Conservation (phyloP, 345 rosid species). For the Lepidium didymum region DNA sequence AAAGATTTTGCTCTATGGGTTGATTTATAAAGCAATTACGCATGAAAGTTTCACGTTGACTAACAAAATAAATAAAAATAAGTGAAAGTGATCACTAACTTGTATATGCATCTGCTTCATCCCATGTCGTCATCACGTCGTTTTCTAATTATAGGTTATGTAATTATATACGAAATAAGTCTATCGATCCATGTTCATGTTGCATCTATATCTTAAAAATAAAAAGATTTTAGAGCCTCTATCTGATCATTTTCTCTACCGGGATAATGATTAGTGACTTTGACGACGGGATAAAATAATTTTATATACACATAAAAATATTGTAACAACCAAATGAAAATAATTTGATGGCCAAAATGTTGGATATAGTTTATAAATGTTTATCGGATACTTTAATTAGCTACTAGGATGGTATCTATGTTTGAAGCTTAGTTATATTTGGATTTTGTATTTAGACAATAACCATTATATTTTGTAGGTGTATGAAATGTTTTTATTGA, state of each 20-base stretch:
- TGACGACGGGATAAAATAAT: background rate
- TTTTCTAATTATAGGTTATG: constrained; percentile 4
- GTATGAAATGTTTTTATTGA: no score
- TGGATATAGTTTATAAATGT: background rate
- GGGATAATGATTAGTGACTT: background rate
- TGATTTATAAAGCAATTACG: background rate
- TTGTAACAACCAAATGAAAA: background rate
- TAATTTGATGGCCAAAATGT: background rate
- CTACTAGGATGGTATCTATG: no score
- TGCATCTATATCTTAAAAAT: no score
- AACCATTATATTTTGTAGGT: no score
- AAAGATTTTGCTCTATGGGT: background rate
- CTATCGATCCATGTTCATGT: no score
- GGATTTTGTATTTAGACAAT: no score
- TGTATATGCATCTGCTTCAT: constrained; percentile 16
- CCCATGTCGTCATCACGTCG: constrained; percentile 25
- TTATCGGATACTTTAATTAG: no score
- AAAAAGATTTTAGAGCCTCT: no score
- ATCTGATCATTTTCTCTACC: background rate
- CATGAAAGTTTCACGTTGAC: constrained; percentile 19
- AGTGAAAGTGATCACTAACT: background rate
- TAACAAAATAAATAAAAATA: background rate
- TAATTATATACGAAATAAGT: background rate
- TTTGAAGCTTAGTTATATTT: no score
- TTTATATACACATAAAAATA: background rate